Conservation (phyloP, 129 eudicot genomes). For the Pseudognaphalium luteoalbum region DNA sequence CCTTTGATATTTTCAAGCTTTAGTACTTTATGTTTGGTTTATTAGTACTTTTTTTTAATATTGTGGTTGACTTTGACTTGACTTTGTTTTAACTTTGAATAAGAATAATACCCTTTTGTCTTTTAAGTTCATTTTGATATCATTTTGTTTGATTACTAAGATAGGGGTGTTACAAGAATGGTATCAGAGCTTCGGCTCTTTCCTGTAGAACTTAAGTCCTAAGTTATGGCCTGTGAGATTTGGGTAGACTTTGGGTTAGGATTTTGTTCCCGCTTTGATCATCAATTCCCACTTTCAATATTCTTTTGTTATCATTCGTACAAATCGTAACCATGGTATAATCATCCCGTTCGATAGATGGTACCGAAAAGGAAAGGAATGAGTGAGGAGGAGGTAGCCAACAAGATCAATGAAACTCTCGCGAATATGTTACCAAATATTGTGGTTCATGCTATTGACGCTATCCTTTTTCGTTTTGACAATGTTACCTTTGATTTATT, state of each 20-base stretch:
- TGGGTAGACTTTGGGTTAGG: background rate
- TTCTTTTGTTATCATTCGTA: no score
- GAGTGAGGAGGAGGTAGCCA: background rate
- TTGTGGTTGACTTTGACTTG: no score
- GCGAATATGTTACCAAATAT: background rate
- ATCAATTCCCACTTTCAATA: background rate
- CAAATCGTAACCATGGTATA: no score
- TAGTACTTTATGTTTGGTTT: no score
- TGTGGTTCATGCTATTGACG: background rate
- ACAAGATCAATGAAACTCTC: background rate
- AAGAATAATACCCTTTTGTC: no score
- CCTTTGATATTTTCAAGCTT: no score
- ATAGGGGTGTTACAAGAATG: background rate
- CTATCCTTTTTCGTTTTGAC: background rate
- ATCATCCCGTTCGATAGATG: background rate
- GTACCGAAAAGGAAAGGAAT: background rate
- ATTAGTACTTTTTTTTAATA: no score
- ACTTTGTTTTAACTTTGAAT: no score
- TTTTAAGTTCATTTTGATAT: no score
- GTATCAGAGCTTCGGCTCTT: background rate
- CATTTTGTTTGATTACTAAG: no score
- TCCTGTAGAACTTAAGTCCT: background rate
- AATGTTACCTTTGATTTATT: no score
- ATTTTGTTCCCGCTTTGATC: background rate
- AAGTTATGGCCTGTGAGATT: background rate